Conservation (phyloP, 495 filamentous ascomycete genomes). For the Penicillium riverlandense region DNA sequence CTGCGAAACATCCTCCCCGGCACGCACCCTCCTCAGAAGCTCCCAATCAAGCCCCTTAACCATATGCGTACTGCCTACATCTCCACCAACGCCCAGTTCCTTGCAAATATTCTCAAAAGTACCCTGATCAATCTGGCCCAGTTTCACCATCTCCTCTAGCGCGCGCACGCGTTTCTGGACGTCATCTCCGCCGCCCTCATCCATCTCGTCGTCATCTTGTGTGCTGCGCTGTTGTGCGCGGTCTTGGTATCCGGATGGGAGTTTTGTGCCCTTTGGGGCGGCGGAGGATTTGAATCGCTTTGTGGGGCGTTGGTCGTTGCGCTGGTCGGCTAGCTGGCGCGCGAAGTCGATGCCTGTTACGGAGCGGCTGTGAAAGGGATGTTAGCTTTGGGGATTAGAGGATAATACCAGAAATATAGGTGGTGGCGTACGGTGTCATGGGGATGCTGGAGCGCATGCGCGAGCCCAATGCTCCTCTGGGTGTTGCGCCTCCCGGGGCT, state of each 20-base stretch:
- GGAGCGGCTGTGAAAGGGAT: slow-evolving; percentile 50
- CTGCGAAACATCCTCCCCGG: slow-evolving; percentile 60
- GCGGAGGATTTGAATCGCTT: slow-evolving; percentile 73
- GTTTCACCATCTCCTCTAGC: slow-evolving; percentile 74
- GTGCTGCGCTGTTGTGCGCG: slow-evolving; percentile 50
- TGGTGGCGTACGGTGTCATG: slow-evolving; percentile 68
- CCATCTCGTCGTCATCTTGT: slow-evolving; percentile 9
- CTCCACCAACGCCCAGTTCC: slow-evolving; percentile 73
- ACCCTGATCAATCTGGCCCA: slow-evolving; percentile 68
- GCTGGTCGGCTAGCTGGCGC: slow-evolving; percentile 76
- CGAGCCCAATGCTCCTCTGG: slow-evolving; percentile 34
- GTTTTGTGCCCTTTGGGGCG: slow-evolving; percentile 75
- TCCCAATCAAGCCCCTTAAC: slow-evolving; percentile 88
- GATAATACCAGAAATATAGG: background rate
- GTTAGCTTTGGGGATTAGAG: slow-evolving; percentile 9
- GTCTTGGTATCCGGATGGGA: slow-evolving; percentile 77
- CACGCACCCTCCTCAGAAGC: slow-evolving; percentile 64
- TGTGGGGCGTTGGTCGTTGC: slow-evolving; percentile 40
- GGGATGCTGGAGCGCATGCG: slow-evolving; percentile 69
- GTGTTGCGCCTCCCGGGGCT: slow-evolving; percentile 14
- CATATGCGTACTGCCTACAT: slow-evolving; percentile 70
- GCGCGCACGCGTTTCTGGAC: slow-evolving; percentile 63
- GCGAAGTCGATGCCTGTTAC: slow-evolving; percentile 68
- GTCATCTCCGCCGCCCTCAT: slow-evolving; percentile 30
- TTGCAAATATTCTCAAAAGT: slow-evolving; percentile 65